phyloP scores from a whole-genome alignment of 179 eudicot species.

The Beta corolliflora region DNA sequence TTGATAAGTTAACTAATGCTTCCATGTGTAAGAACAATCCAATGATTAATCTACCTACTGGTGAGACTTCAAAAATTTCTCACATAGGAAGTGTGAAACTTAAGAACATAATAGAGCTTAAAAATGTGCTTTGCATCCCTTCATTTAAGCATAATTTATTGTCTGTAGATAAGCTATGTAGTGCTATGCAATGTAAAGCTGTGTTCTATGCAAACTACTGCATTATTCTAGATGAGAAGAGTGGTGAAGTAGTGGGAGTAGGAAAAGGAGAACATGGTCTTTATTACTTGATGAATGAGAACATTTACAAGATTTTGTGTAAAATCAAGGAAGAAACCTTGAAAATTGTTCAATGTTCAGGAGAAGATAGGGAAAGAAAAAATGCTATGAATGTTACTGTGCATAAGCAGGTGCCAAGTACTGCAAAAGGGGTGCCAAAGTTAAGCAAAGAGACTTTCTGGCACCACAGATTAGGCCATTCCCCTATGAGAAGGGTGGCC shows the following conservation, averaged over 20 bases:
- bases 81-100: neutral
- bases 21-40: neutral
- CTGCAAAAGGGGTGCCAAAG: too few relatives aligned
- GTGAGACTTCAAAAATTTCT: neutral
- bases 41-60: neutral
- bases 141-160: neutral
- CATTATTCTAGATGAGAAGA: too few relatives aligned
- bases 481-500: neutral
- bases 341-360: accelerated
- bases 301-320: accelerated
- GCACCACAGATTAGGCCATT: neutral
- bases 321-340: neutral
- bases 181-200: neutral
- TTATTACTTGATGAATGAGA: too few relatives aligned
- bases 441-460: too few relatives aligned
- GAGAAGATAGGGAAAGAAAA: too few relatives aligned
- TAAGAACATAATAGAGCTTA: neutral
- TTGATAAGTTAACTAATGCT: neutral
- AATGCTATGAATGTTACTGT: too few relatives aligned
- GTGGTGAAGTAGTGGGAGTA: neutral
- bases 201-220: neutral
- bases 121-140: neutral
- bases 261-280: neutral
- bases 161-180: neutral
- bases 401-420: too few relatives aligned